Conservation (phyloP, 768 basidiomycete species). For the Pleurotus giganteus region DNA sequence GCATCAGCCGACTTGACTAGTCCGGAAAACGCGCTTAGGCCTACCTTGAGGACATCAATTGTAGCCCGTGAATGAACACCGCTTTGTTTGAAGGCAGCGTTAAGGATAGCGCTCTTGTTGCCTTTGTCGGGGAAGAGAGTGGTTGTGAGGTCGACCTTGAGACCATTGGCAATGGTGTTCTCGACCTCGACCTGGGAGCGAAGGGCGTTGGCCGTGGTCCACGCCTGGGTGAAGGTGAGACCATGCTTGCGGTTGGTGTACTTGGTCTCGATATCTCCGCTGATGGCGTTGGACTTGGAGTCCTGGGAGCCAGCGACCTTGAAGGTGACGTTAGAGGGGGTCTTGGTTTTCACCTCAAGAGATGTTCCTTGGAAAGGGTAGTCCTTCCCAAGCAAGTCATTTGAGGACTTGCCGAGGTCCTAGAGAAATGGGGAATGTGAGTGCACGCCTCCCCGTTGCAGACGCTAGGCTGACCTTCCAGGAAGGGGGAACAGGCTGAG, state of each 20-base stretch:
- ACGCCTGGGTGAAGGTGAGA: slow-evolving; percentile 89
- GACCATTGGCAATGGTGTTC: slow-evolving; percentile 94
- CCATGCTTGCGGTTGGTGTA: slow-evolving; percentile 91
- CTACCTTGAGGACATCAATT: slow-evolving; percentile 93
- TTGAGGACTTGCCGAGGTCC: slow-evolving; percentile 97
- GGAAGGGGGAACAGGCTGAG: slow-evolving; percentile 94
- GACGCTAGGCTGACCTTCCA: slow-evolving; percentile 72
- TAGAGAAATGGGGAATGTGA: slow-evolving; percentile 22
- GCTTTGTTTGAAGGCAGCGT: slow-evolving; percentile 92
- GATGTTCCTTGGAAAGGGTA: slow-evolving; percentile 73
- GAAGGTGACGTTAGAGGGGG: slow-evolving; percentile 89
- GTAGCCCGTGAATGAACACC: slow-evolving; percentile 88
- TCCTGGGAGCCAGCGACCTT: slow-evolving; percentile 86
- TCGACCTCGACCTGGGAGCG: slow-evolving; percentile 92
- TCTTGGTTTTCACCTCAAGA: slow-evolving; percentile 87
- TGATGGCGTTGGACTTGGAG: slow-evolving; percentile 68
- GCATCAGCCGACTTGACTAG: not conserved
- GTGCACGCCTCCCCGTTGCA: not conserved
- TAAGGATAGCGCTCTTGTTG: slow-evolving; percentile 80
- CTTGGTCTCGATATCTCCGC: slow-evolving; percentile 94
- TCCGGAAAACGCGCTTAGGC: slow-evolving; percentile 17
- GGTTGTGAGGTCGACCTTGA: slow-evolving; percentile 91
- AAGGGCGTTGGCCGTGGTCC: slow-evolving; percentile 94
- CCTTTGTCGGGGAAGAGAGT: slow-evolving; percentile 85
- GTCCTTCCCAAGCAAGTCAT: slow-evolving; percentile 91